Evolutionary conservation across 176 grass and related monocot species (phyloP).

Genomic region (Cenchrus fungigraminus): DNA sequence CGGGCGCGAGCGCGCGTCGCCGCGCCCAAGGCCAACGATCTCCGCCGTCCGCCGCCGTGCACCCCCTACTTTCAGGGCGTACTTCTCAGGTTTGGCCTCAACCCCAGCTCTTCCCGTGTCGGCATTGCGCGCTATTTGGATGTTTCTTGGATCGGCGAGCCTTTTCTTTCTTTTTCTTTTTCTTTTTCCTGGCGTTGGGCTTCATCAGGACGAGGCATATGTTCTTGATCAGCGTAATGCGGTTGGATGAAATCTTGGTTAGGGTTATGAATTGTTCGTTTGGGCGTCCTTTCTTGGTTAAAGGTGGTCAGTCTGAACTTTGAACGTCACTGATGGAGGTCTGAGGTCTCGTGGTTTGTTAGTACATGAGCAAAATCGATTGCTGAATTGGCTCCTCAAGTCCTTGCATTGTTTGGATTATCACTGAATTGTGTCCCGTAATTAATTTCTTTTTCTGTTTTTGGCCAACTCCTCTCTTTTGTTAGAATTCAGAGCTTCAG

Average conservation of each 20-base stretch:
- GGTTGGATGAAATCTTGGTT: background rate
- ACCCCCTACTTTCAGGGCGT: background rate
- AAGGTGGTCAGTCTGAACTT: too few species aligned
- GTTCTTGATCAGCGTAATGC: background rate
- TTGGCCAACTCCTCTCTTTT: background rate
- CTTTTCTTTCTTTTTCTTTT: background rate
- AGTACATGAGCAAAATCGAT: background rate
- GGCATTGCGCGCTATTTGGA: background rate
- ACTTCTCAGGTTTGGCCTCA: background rate
- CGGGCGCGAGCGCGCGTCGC: background rate
- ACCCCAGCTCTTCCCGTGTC: background rate
- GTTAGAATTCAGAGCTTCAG: background rate
- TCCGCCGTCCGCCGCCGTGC: background rate
- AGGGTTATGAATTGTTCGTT: background rate
- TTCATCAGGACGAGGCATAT: background rate
- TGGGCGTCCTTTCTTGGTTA: background rate
- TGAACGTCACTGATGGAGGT: too few species aligned
- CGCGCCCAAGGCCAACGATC: background rate
- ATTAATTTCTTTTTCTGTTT: background rate
- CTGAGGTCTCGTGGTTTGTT: background rate
- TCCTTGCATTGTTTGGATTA: background rate
- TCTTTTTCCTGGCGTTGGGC: background rate
- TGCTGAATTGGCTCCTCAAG: background rate
- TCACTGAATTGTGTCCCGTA: background rate
- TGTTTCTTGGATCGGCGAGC: background rate